These are phyloP conservation scores for sunflower (Helianthus annuus) DNA, from an alignment of 129 eudicot genomes.

Conservation along the genomic window DNA sequence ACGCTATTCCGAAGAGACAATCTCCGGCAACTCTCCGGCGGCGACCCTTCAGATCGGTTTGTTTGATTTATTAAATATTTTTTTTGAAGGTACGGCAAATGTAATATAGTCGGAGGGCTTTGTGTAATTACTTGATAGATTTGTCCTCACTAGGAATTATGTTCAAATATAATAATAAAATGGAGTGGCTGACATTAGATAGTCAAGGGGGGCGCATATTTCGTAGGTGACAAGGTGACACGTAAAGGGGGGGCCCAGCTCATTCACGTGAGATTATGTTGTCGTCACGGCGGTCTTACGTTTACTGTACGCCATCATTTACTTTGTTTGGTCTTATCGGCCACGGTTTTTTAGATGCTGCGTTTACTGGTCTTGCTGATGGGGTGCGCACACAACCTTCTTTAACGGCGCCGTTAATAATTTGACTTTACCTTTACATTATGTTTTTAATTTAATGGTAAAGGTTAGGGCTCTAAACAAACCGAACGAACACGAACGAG, in stretches of 20 bases:
- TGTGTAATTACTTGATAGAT: background rate
- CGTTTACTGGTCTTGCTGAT: slow-evolving; percentile 13
- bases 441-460: no score
- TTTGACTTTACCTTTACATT: background rate
- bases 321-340: slow-evolving; percentile 24
- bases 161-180: background rate
- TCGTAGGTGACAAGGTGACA: slow-evolving; percentile 26
- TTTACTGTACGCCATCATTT: slow-evolving; percentile 17
- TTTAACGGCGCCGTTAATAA: slow-evolving; percentile 11
- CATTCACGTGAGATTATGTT: slow-evolving; percentile 35
- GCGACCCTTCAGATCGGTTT: no score
- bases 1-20: no score
- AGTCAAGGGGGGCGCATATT: slow-evolving; percentile 28
- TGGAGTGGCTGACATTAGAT: slow-evolving; percentile 22
- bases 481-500: no score
- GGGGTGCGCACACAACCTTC: slow-evolving; percentile 12
- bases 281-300: slow-evolving; percentile 31
- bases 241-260: slow-evolving; percentile 14
- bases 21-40: no score
- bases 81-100: background rate
- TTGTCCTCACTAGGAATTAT: slow-evolving; percentile 10
- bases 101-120: background rate
- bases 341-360: slow-evolving; percentile 7
- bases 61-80: no score
- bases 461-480: no score